Evolutionary conservation across 495 filamentous ascomycete species (phyloP), one percentile per base, ranked within the genome.

Genomic region (Thozetella sp.): DNA sequence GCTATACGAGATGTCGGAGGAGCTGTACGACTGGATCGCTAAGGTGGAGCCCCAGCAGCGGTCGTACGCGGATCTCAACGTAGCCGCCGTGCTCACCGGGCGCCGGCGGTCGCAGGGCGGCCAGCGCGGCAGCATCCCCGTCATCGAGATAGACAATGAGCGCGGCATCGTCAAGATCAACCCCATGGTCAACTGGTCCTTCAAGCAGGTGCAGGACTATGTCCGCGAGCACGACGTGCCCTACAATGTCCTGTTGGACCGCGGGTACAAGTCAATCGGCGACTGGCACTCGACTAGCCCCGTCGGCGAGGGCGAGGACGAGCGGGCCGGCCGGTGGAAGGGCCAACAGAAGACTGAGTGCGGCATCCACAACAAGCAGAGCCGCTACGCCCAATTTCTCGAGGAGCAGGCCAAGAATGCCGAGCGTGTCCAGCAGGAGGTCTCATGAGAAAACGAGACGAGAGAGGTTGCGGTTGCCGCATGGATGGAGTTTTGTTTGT

Each of bases 281-380:
- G 95, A 99, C 76, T 98, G 94, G 91, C 95, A 99, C 80, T 95
- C 91, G 34, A 99, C 95, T 43, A 89, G 88, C 64, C 94, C 95
- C 3, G 91, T 98, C 57, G 86, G 85, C 56, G 91, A 91, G 55
- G 91, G 90, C 57, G 95, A 98, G 76, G 95, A 97, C 69, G 95
- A 99, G 85, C 87, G 95, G n/a, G 89, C 96, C 13, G 95, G 95
- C 34, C 88, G 95, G 57, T 99, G 95, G 95, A 97, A 96, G 80
- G 95, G 95, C 43, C 88, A 91, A 68, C 76, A 82, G 53, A 99
- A 99, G 88, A 93, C 93, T 1, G 95, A 99, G 78, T 99, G 95
- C 70, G 95, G 95, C 9, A 99, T 99, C 63, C 95, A 99, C 81
- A 98, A 98, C 79, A 93, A 93, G 72, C 86, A 90, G 66, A 95